Base-by-base conservation (phyloP, 1,284 basidiomycete genomes). In the Wallemia hederae region DNA sequence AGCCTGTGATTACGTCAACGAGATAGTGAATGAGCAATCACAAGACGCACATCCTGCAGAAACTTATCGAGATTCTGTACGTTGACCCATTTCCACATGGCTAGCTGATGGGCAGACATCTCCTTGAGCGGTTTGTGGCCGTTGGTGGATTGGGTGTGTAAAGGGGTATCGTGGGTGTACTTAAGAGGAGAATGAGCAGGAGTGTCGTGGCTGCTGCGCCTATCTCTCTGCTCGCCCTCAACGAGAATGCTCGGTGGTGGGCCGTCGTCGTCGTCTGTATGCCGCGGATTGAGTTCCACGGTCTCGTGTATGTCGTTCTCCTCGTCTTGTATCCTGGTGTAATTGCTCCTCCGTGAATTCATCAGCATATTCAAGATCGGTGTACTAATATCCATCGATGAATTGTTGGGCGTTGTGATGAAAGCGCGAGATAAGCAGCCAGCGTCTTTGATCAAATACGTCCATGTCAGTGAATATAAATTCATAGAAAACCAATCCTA, bases 1-100 rank as follows among this genome's bases (percentile, higher is more conserved):
- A 1, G 75, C 74, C 71, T 74, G 61, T n/a, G 27, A 22, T 1
- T 29, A 31, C 55, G 25, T 28, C 24, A 49, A 27, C 14, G 33
- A 59, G 25, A 55, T 17, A 17, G 25, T 28, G 28, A 5, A 27
- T 27, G 24, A 31, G 27, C 22, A 59, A 33, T 55, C 26, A 55
- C 39, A 26, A n/a, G n/a, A 65, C 70, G 60, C 49, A 87, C 87
- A 66, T 96, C 88, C 72, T 92, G 87, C 28, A 99, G 72, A 70
- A 94, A 98, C 5, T 80, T 81, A 67, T 99, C 92, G 39, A 98
- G 76, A 69, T 98, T 92, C 67, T 88, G 87, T 7, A 97, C 87
- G 69, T 98, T 99, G 63, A 94, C 88, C 94, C 94, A 99, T 64
- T 86, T 84, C 94, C 94, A 99, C 55, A 97, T 26, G 17, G 56